Evolutionary conservation across 805 yeast species (phyloP).

Genomic region (Cyberlindnera americana): DNA sequence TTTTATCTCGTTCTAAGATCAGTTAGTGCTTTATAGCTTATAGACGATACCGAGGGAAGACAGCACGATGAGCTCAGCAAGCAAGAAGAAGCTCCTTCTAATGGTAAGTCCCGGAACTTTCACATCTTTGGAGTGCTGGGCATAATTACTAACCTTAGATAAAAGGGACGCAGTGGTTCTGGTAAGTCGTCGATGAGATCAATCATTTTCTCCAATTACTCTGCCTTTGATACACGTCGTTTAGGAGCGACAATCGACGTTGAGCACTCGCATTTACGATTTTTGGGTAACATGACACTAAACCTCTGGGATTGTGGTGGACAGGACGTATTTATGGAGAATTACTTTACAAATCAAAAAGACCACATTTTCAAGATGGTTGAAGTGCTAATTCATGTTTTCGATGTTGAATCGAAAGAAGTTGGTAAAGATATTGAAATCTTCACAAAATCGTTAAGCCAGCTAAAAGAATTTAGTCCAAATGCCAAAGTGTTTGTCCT

Average conservation of each 20-base stretch:
- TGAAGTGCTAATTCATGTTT: constrained; percentile 92
- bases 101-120: constrained; percentile 41
- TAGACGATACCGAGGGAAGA: no score
- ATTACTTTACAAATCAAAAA: constrained; percentile 80
- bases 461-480: constrained; percentile 80
- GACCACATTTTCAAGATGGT: constrained; percentile 94
- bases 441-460: constrained; percentile 77
- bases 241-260: constrained; percentile 97
- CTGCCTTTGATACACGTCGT: constrained; percentile 94
- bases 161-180: constrained; percentile 93
- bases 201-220: constrained; percentile 90
- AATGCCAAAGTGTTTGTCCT: constrained; percentile 88
- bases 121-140: no score
- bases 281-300: constrained; percentile 90
- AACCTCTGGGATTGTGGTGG: constrained; percentile 99
- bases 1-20: no score
- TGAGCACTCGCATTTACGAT: constrained; percentile 93
- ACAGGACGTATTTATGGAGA: constrained; percentile 95
- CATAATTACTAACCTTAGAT: no score
- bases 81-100: constrained; percentile 58
- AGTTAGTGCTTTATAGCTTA: no score
- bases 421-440: constrained; percentile 92
- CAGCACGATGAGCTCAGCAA: constrained; percentile 29
- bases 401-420: constrained; percentile 91
- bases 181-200: constrained; percentile 98